A percentile compares a stretch with the other conserved stretches of the same genome.
Evolutionary conservation across 768 basidiomycete genomes (phyloP).

Genomic region (Suillus weaverae): DNA sequence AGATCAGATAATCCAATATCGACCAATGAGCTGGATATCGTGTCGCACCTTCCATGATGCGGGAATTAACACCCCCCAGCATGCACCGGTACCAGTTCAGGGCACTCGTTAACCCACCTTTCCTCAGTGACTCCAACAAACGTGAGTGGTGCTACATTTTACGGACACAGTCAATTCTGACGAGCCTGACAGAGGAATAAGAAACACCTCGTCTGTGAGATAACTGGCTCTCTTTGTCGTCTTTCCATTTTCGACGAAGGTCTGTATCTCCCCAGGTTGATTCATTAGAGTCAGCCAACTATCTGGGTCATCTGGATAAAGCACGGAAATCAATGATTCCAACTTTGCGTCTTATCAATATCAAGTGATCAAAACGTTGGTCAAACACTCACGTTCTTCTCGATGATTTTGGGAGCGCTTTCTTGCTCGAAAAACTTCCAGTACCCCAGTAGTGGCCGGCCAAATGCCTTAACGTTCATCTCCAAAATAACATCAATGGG

Average conservation of each 20-base stretch:
- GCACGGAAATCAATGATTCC: conserved; percentile 39
- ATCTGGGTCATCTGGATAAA: conserved; percentile 35
- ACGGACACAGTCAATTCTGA: conserved; percentile 5
- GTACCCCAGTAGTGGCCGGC: conserved; percentile 43
- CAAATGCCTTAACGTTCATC: conserved; percentile 26
- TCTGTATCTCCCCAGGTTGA: conserved; percentile 34
- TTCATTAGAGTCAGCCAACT: conserved; percentile 38
- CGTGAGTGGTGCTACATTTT: conserved; percentile 28
- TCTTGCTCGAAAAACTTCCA: conserved; percentile 39
- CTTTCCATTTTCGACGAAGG: conserved; percentile 25
- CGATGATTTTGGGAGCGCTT: conserved; percentile 32
- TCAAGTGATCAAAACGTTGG: neutral
- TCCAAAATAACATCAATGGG: conserved; percentile 29
- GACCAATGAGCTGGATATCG: neutral
- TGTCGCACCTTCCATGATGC: conserved; percentile 29
- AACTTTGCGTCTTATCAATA: conserved; percentile 22
- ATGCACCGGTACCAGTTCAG: conserved; percentile 40
- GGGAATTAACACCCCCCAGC: conserved; percentile 27
- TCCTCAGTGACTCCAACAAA: conserved; percentile 26
- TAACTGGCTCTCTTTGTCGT: conserved; percentile 29
- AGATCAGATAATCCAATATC: neutral
- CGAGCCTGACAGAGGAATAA: neutral
- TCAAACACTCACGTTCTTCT: conserved; percentile 32
- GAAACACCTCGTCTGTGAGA: conserved; percentile 30
- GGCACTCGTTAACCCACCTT: conserved; percentile 34